Conservation (phyloP, 2,329 filamentous ascomycete species). For the Metarhizium rileyi region DNA sequence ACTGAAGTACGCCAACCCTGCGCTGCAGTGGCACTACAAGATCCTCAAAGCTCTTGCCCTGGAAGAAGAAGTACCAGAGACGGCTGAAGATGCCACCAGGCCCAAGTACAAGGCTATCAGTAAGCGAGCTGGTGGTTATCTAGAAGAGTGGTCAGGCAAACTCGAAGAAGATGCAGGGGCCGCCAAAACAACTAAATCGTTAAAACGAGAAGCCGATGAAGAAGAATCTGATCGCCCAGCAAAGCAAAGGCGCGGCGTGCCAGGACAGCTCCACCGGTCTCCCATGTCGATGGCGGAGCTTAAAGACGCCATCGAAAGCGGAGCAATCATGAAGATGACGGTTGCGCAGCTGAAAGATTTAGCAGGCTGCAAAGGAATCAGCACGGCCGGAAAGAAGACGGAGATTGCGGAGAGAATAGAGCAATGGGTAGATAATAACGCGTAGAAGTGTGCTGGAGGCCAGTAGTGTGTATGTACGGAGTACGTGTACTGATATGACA, state of each 20-base stretch:
- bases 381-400: constrained; percentile 41
- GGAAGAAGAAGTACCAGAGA: constrained; percentile 79
- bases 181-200: constrained; percentile 27
- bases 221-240: constrained; percentile 29
- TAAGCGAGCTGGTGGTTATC: constrained; percentile 72
- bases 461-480: background rate
- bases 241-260: constrained; percentile 34
- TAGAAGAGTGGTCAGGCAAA: constrained; percentile 65
- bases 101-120: constrained; percentile 83
- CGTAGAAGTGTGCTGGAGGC: background rate
- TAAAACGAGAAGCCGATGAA: constrained; percentile 44
- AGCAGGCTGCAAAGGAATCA: constrained; percentile 36
- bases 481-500: background rate
- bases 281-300: constrained; percentile 36
- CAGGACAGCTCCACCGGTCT: constrained; percentile 23
- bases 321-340: constrained; percentile 42
- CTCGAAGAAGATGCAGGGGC: constrained; percentile 47
- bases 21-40: constrained; percentile 93
- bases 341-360: constrained; percentile 43
- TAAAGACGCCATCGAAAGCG: constrained; percentile 33
- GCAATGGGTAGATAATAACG: constrained; percentile 43
- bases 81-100: constrained; percentile 64
- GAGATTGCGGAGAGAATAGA: constrained; percentile 46
- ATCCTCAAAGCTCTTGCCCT: constrained; percentile 87
- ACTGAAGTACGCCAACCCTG: constrained; percentile 79